Percentiles rank a stretch among this genome's conserved stretches.
Conservation (phyloP, 2,329 filamentous ascomycete genomes). For the Fragosphaeria purpurea region DNA sequence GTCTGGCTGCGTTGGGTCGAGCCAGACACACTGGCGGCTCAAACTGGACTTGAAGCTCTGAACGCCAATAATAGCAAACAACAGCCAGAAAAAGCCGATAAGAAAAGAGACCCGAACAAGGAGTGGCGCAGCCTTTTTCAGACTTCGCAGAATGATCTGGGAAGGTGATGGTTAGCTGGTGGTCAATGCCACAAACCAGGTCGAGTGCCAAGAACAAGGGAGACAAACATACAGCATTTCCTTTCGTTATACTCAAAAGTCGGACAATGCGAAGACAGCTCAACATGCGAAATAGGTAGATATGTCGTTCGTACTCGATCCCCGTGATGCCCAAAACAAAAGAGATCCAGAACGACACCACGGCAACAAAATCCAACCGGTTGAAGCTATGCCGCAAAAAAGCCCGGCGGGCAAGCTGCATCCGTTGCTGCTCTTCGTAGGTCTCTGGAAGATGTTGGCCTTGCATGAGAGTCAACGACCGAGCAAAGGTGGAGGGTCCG, state of each 20-base stretch:
- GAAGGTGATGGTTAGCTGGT: neutral
- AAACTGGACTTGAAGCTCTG: slow-evolving; percentile 90
- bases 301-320: slow-evolving; percentile 57
- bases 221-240: slow-evolving; percentile 62
- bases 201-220: too few species aligned
- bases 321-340: slow-evolving; percentile 63
- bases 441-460: slow-evolving; percentile 50
- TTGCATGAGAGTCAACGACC: slow-evolving; percentile 69
- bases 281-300: slow-evolving; percentile 93
- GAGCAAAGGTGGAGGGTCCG: slow-evolving; percentile 56
- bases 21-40: slow-evolving; percentile 67
- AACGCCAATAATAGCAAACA: slow-evolving; percentile 93
- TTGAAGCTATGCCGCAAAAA: slow-evolving; percentile 96
- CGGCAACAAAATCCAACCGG: slow-evolving; percentile 84
- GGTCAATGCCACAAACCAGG: too few species aligned
- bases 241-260: slow-evolving; percentile 82
- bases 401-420: slow-evolving; percentile 78
- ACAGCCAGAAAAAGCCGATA: slow-evolving; percentile 92
- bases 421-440: slow-evolving; percentile 67
- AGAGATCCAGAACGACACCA: slow-evolving; percentile 90
- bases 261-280: slow-evolving; percentile 89
- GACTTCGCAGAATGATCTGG: slow-evolving; percentile 81
- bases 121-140: slow-evolving; percentile 89
- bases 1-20: slow-evolving; percentile 50
- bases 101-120: slow-evolving; percentile 89